A percentile compares a stretch with the other conserved stretches of the same genome.
These are phyloP conservation scores for Tinospora cordifolia DNA, from an alignment of 164 flowering plant genomes.

Conservation along the genomic window DNA sequence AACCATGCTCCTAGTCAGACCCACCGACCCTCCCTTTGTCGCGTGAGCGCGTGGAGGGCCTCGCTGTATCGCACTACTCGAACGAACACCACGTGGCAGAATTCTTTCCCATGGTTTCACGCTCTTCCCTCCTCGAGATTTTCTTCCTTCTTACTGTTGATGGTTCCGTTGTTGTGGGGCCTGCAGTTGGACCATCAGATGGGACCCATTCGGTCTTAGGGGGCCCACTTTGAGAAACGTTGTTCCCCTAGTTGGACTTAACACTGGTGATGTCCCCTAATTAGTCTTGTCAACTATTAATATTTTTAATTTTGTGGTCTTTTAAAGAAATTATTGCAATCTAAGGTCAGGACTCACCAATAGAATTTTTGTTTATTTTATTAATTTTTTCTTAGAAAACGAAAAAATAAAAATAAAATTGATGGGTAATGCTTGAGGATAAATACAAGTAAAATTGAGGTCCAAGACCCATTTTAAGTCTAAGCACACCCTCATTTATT, in stretches of 20 bases:
- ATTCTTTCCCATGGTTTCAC: neutral
- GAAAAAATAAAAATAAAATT: no score
- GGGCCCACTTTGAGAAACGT: neutral
- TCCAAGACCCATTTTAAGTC: no score
- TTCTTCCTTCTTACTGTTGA: neutral
- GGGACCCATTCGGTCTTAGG: neutral
- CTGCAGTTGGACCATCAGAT: neutral
- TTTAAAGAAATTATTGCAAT: no score
- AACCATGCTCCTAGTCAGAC: neutral
- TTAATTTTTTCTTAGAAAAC: no score
- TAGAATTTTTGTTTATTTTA: no score
- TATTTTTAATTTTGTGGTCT: no score
- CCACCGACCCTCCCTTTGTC: neutral
- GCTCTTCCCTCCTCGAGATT: neutral
- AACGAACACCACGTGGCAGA: neutral
- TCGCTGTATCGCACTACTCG: neutral
- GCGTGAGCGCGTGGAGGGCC: neutral
- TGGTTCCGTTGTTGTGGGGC: neutral
- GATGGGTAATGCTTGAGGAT: no score
- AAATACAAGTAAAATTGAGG: no score
- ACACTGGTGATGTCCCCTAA: no score
- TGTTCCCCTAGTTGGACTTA: neutral
- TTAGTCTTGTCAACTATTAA: no score
- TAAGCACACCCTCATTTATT: no score
- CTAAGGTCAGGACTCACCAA: no score